phyloP scores from a whole-genome alignment of 1,284 basidiomycete species.

The Blastosporella zonata region DNA sequence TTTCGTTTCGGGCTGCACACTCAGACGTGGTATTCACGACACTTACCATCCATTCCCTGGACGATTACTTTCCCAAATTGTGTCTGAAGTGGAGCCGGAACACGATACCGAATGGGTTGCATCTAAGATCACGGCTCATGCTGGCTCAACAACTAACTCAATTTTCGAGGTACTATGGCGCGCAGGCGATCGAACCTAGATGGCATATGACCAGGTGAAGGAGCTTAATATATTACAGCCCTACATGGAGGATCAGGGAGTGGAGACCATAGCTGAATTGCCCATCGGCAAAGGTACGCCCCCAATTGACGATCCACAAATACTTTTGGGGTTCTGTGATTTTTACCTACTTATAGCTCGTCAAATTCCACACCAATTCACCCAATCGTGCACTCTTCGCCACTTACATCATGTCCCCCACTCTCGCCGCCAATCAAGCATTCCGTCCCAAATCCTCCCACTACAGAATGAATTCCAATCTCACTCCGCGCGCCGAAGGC shows the following conservation, averaged over 20 bases:
- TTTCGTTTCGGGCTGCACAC: background rate
- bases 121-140: constrained; percentile 9
- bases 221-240: constrained; percentile 15
- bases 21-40: constrained; percentile 1
- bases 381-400: background rate
- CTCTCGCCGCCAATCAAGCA: no score
- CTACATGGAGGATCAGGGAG: constrained; percentile 18
- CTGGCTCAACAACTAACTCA: constrained; percentile 7
- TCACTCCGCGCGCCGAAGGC: no score
- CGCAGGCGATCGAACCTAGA: constrained; percentile 22
- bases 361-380: background rate
- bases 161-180: constrained; percentile 21
- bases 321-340: background rate
- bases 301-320: background rate
- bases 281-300: background rate
- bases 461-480: no score
- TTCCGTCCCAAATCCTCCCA: no score
- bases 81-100: background rate
- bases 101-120: constrained; percentile 9
- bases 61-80: constrained; percentile 1
- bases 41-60: constrained; percentile 13
- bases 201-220: constrained; percentile 19
- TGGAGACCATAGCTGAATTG: constrained; percentile 7
- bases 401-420: background rate
- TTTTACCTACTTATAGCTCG: background rate